Evolutionary conservation across 1,284 basidiomycete species (phyloP), one percentile per base, ranked within the genome.

Genomic region (Mycosarcoma mackinlayi): DNA sequence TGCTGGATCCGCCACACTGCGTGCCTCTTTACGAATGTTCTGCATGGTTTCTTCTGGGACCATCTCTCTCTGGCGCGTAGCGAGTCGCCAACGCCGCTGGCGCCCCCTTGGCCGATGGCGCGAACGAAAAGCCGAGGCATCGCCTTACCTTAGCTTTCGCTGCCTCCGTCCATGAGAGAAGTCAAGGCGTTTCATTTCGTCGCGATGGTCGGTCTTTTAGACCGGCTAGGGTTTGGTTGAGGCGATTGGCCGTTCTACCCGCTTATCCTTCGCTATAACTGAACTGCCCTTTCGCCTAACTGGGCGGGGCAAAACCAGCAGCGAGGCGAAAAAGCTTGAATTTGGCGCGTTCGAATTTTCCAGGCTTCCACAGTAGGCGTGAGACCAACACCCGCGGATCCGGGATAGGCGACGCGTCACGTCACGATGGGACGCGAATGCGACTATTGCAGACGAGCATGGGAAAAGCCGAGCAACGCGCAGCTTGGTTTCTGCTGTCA

Each of bases 401-500:
- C 42, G 34, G 52, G 21, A 3, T 19, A 25, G 23, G 52, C 27
- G 52, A 38, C 52, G 42, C 52, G 46, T 37, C 39, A 33, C n/a
- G n/a, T n/a, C n/a, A n/a, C n/a, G n/a, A n/a, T n/a, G n/a, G n/a
- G n/a, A n/a, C n/a, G n/a, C n/a, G 3, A 3, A 27, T 38, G 37
- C 37, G 11, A n/a, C 18, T 14, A 25, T 19, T 48, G 49, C 45
- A 41, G 34, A 48, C 4, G 35, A 14, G 62, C 55, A 39, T 55
- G 57, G 53, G 53, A 66, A 60, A 66, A 51, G 28, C 57, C 63
- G 63, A 66, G 57, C 33, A 50, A 21, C 54, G 31, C 50, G 45
- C 55, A 46, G 48, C 48, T 47, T 28, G 19, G 23, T 27, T 14
- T 49, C 28, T 34, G 14, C 47, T 39, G 35, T 45, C 55, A 58